phyloP scores from a whole-genome alignment of 2,329 filamentous ascomycete genomes.

The Colletotrichum navitas region DNA sequence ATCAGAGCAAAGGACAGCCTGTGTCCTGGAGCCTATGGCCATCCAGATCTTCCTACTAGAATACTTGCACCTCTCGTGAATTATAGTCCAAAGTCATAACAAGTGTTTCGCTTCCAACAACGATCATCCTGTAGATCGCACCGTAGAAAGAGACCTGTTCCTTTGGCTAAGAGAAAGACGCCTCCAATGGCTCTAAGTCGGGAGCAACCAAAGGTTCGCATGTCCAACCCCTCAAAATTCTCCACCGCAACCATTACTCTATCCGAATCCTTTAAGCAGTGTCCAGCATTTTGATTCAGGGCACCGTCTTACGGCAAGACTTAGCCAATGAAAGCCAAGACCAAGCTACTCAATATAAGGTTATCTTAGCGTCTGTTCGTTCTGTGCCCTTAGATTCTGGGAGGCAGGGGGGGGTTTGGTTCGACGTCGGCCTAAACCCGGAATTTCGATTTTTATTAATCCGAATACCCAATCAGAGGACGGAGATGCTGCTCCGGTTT shows the following conservation, averaged over 20 bases:
- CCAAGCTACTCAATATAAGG: background rate
- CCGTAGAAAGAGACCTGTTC: background rate
- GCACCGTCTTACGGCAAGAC: background rate
- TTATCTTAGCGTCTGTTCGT: slow-evolving; percentile 22
- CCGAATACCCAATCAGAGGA: slow-evolving; percentile 1
- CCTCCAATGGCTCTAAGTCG: background rate
- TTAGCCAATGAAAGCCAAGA: background rate
- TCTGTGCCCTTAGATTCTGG: background rate
- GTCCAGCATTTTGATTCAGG: background rate
- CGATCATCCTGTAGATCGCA: background rate
- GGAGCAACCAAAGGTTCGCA: background rate
- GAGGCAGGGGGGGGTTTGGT: background rate
- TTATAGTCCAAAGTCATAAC: background rate
- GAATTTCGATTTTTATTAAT: background rate
- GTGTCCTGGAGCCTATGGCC: background rate
- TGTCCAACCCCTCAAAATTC: background rate
- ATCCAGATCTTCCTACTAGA: background rate
- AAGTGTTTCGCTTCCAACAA: background rate
- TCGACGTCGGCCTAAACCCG: background rate
- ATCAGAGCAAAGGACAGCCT: background rate
- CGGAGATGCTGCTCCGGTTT: background rate
- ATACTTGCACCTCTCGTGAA: background rate
- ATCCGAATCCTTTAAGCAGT: background rate
- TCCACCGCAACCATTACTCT: background rate
- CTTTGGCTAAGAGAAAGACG: background rate